Evolutionary conservation across 352 stramenopile genomes (phyloP).

Genomic region (Phytophthora pluvialis): DNA sequence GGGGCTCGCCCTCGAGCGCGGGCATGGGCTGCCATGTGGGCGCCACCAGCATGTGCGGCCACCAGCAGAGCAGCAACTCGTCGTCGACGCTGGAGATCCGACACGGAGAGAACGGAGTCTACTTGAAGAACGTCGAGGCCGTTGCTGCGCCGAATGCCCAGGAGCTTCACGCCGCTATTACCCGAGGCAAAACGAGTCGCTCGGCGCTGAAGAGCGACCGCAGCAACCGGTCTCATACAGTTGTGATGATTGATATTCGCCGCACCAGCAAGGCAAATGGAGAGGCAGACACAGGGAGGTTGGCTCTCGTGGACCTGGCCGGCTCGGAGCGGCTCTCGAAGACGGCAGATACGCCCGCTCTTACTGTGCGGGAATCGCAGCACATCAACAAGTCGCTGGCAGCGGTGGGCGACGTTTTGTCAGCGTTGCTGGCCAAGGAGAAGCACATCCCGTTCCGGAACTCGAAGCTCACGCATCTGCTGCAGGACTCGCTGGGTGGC

Average conservation of each 20-base stretch:
- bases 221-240: constrained; percentile 63
- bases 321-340: constrained; percentile 76
- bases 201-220: constrained; percentile 40
- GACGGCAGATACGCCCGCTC: constrained; percentile 43
- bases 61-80: constrained; percentile 9
- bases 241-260: constrained; percentile 64
- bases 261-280: constrained; percentile 55
- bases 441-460: constrained; percentile 88
- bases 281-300: constrained; percentile 45
- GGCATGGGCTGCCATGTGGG: constrained; percentile 55
- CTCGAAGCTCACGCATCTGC: constrained; percentile 85
- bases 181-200: constrained; percentile 43
- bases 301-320: constrained; percentile 81
- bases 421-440: constrained; percentile 71
- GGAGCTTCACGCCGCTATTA: constrained; percentile 49
- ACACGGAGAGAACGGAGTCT: constrained; percentile 69
- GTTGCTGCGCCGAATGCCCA: constrained; percentile 39
- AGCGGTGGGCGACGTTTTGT: constrained; percentile 75
- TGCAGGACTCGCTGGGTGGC: constrained; percentile 74
- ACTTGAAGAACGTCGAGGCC: constrained; percentile 70
- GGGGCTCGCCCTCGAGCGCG: constrained; percentile 38
- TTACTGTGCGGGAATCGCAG: constrained; percentile 68
- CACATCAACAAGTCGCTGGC: constrained; percentile 86
- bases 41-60: constrained; percentile 43
- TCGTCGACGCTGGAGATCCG: constrained; percentile 68